Evolutionary conservation across 2,329 filamentous ascomycete genomes (phyloP), one percentile per base, ranked within the genome.

Genomic region (Talaromyces sp.): DNA sequence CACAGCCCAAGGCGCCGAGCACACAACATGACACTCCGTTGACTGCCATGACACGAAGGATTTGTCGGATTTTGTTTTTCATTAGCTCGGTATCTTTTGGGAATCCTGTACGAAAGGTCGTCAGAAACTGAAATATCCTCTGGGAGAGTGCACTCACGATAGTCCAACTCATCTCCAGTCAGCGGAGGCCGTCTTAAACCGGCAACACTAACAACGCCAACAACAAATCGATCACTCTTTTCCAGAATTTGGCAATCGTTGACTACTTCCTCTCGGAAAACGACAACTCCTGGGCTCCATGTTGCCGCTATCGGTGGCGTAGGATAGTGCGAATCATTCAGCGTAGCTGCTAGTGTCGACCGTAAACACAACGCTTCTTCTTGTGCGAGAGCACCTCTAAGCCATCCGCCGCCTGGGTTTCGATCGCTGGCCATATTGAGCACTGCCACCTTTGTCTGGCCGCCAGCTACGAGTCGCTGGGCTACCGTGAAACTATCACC

Each of bases 321-420:
- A 0, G 83, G 84, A 66, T 86, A 86, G 68, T 79, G 79, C 9
- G 42, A 10, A 2, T 28, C 52, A 12, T 71, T 62, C 2, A 71
- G 64, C 1, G 64, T 69, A 7, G 55, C 63, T 5, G 64, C 63
- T 12, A 72, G 63, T 27, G 65, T 75, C 56, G 79, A 83, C 50
- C 85, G 82, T 68, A 84, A 84, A 73, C 85, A 89, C 4, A 89
- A 76, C 3, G 82, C 80, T 73, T 88, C 87, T 72, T 88, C 86
- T 70, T 88, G 86, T 0, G 86, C 86, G 51, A 83, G 72, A 58
- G 84, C 78, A 28, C 86, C 86, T 40, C 79, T 79, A 6, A 81
- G 67, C 81, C 85, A 88, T 34, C 85, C 85, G 28, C 86, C 86
- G 14, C 86, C 86, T 0, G 83, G 80, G n/a, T 72, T 71, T 6